A percentile compares a stretch with the other conserved stretches of the same genome.
phyloP scores from a whole-genome alignment of 2,329 filamentous ascomycete genomes.

The Neopestalotiopsis sp. region DNA sequence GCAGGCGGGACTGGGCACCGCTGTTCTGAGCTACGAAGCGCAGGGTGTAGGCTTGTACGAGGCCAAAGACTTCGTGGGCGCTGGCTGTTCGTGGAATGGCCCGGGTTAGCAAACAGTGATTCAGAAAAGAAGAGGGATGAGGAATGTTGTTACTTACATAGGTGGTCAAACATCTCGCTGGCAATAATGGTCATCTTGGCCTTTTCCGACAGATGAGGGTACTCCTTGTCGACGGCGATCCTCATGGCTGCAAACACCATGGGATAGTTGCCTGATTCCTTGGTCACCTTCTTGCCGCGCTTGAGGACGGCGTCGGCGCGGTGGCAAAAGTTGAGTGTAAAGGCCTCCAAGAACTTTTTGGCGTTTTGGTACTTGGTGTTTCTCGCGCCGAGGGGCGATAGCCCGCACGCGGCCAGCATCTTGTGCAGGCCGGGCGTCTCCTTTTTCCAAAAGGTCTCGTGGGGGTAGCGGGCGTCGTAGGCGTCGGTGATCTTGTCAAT shows the following conservation, averaged over 20 bases:
- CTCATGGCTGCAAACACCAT: neutral
- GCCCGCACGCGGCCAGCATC: neutral
- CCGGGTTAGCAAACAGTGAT: neutral
- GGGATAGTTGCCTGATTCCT: neutral
- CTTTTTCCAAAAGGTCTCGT: slow-evolving; percentile 18
- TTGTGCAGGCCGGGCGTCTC: slow-evolving; percentile 13
- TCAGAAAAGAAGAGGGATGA: neutral
- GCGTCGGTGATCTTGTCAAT: neutral
- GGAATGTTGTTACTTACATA: neutral
- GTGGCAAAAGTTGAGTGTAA: slow-evolving; percentile 12
- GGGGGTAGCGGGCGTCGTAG: slow-evolving; percentile 17
- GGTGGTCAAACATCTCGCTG: slow-evolving; percentile 20
- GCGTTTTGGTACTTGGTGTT: neutral
- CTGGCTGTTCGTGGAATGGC: neutral
- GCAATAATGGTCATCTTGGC: neutral
- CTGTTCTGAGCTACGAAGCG: slow-evolving; percentile 16
- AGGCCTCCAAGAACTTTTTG: slow-evolving; percentile 18
- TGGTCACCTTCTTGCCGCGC: neutral
- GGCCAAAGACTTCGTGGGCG: slow-evolving; percentile 10
- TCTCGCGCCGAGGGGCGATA: neutral
- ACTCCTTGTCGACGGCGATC: slow-evolving; percentile 6
- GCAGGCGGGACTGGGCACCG: neutral
- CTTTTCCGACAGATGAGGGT: neutral
- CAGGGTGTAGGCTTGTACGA: slow-evolving; percentile 16
- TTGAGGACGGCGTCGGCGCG: slow-evolving; percentile 1